phyloP scores from a whole-genome alignment of 306 rosid genomes.

The Rubus parviflorus region DNA sequence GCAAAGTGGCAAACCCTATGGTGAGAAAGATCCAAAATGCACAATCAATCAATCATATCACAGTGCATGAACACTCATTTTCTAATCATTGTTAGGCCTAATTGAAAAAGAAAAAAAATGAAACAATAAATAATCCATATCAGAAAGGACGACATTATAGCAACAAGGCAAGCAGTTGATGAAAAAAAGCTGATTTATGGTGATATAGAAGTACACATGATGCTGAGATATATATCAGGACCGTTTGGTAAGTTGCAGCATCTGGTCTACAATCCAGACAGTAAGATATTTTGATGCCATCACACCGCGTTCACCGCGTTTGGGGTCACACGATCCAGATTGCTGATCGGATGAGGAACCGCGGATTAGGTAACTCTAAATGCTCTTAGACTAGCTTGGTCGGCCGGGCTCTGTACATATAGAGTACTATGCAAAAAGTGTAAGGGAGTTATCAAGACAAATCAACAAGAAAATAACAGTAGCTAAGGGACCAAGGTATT shows the following conservation, averaged over 20 bases:
- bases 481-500: conserved; percentile 10
- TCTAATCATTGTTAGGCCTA: conserved; percentile 25
- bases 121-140: conserved; percentile 16
- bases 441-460: neutral
- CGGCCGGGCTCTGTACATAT: neutral
- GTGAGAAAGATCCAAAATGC: conserved; percentile 22
- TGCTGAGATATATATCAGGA: neutral
- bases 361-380: neutral
- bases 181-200: neutral
- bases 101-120: neutral
- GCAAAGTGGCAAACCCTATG: conserved; percentile 27
- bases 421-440: neutral
- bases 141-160: neutral
- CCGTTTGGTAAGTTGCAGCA: neutral
- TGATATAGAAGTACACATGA: neutral
- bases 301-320: neutral
- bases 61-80: conserved; percentile 2
- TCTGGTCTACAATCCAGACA: neutral
- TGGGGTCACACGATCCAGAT: neutral
- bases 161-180: neutral
- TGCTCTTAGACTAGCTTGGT: neutral
- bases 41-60: conserved; percentile 11
- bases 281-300: neutral
- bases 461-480: neutral
- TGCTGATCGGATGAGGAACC: neutral